Evolutionary conservation across 2,329 filamentous ascomycete species (phyloP).

Genomic region (Sporothrix variecibatus): DNA sequence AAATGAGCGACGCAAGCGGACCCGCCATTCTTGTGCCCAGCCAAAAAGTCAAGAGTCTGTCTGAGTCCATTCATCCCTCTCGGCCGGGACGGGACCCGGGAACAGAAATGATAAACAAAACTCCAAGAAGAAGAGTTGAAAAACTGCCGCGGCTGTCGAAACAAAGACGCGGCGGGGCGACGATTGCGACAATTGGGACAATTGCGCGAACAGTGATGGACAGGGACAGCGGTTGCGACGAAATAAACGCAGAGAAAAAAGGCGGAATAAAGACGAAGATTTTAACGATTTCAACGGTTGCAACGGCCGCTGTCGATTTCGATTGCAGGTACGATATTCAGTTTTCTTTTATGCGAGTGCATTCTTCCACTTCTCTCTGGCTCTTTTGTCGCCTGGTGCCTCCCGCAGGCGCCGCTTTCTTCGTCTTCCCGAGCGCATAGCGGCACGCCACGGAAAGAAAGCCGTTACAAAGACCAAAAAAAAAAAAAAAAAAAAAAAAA

Average conservation of each 20-base stretch:
- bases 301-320: background rate
- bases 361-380: background rate
- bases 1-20: background rate
- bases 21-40: background rate
- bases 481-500: no score
- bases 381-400: background rate
- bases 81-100: background rate
- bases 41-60: no score
- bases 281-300: background rate
- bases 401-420: background rate
- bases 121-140: background rate
- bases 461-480: no score
- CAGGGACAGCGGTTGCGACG: background rate
- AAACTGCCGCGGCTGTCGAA: background rate
- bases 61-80: background rate
- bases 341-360: background rate
- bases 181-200: background rate
- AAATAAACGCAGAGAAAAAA: background rate
- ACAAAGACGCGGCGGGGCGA: background rate
- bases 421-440: background rate
- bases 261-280: background rate
- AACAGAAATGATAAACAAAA: background rate
- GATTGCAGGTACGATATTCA: background rate
- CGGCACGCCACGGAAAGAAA: background rate
- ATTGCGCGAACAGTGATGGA: background rate